Base-by-base conservation (phyloP, 108 stramenopile species). In the Cyclotella kingstonii region DNA sequence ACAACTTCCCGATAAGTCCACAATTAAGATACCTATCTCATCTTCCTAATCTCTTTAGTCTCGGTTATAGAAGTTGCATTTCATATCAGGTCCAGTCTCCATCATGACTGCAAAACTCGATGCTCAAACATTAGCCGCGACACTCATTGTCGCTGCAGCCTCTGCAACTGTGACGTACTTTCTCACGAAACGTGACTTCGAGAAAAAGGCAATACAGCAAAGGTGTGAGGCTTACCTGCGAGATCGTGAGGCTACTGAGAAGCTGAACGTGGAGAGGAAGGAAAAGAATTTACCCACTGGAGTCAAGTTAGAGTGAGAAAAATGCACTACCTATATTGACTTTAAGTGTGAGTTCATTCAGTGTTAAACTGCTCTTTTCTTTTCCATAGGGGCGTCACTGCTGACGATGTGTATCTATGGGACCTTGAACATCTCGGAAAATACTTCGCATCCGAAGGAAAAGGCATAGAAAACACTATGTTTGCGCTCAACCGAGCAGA, bases 371-470 rank as follows among this genome's bases (percentile, higher is more conserved):
- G 0, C 19, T 25, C n/a, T 38, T 25, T 23, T 42, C n/a, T 17
- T 40, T 15, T 14, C 31, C 29, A 35, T 27, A 70, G 68, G 0
- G 86, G 80, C 58, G 60, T 86, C 7, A 54, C 33, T 6, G 44
- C 82, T 47, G 73, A 82, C 23, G 60, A 74, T 4, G 77, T 93
- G 12, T 90, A 84, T 63, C 80, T 90, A 4, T 90, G 88, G 88
- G 83, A 90, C 35, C 65, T 85, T 23, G 85, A 93, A 76, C 70
- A 90, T 35, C 72, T 93, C 21, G 76, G 79, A 21, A 81, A 86
- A 53, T 60, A 77, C 23, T 89, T 89, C 54, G 29, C 51, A 14
- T 53, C 66, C 15, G 81, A 79, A 57, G 78, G 60, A n/a, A 65
- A 15, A 2, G 75, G 70, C 11, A 55, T 66, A 38, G 49, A 58